phyloP scores from a whole-genome alignment of 352 stramenopile species.

The Globisporangium iwayamae region DNA sequence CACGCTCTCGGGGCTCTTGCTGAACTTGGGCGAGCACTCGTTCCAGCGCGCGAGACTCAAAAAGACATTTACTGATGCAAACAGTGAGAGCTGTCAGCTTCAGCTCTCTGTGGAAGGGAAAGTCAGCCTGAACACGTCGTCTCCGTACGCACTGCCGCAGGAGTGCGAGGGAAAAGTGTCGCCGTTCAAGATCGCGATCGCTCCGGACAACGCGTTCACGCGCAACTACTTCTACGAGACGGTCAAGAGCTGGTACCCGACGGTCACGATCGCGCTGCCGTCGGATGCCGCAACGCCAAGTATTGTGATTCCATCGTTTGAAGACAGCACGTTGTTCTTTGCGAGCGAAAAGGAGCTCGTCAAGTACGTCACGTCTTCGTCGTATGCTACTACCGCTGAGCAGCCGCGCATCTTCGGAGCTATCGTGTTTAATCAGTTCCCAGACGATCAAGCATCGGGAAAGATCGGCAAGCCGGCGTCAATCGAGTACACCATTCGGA shows the following conservation, averaged over 20 bases:
- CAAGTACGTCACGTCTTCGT: slow-evolving; percentile 31
- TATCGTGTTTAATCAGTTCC: slow-evolving; percentile 41
- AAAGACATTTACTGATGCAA: slow-evolving; percentile 7
- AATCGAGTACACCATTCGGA: slow-evolving; percentile 38
- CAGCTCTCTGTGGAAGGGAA: slow-evolving; percentile 9
- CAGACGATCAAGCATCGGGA: slow-evolving; percentile 12
- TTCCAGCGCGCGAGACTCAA: slow-evolving; percentile 25
- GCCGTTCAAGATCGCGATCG: slow-evolving; percentile 36
- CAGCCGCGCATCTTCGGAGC: slow-evolving; percentile 36
- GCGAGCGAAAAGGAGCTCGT: slow-evolving; percentile 23
- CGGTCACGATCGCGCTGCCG: slow-evolving; percentile 16
- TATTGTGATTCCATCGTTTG: slow-evolving; percentile 34
- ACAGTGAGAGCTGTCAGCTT: slow-evolving; percentile 4
- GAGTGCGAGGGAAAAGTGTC: slow-evolving; percentile 19
- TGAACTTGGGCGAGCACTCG: slow-evolving; percentile 39
- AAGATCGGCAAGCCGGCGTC: slow-evolving; percentile 20
- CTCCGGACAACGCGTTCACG: slow-evolving; percentile 33
- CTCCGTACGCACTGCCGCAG: slow-evolving; percentile 21
- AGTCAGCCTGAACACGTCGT: slow-evolving; percentile 19
- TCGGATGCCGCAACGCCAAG: background rate
- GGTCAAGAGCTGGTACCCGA: slow-evolving; percentile 28
- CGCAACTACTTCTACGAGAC: slow-evolving; percentile 33
- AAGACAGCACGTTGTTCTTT: slow-evolving; percentile 40
- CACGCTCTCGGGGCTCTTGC: slow-evolving; percentile 51
- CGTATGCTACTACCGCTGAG: slow-evolving; percentile 22